Evolutionary conservation across 2,329 filamentous ascomycete species (phyloP), one percentile per base, ranked within the genome.

Genomic region (Ascochyta lentis): DNA sequence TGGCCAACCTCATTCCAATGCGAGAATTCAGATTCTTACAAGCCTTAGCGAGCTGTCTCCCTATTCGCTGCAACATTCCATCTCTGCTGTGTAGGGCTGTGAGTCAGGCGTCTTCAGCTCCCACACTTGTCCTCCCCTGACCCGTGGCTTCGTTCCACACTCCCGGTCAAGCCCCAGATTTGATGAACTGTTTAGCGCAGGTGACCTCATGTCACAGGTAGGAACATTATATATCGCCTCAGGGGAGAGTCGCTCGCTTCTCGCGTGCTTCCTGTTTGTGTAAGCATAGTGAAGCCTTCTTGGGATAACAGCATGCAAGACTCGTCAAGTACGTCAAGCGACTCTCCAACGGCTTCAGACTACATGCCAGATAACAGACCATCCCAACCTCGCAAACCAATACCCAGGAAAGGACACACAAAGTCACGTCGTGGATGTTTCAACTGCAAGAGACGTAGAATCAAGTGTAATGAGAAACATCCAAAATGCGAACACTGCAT

Each of bases 381-480:
- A 29, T 60, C 66, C 39, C 64, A 61, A 41, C 69, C 68, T 63
- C 66, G 71, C 42, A 75, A 71, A 50, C 73, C 73, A 1, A 73
- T 75, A 27, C 73, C 73, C 3, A 65, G 86, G 51, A 81, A 85
- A 58, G 86, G 86, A 0, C 87, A 89, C 60, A 88, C 84, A 10
- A 89, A 89, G 71, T 87, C 84, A 46, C 80, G 87, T 23, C 78
- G 83, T 15, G 87, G 86, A 8, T 89, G 87, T 72, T 89, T 83
- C 71, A 87, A 87, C 69, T 89, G 87, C 76, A 89, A 89, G 73
- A 79, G 83, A 52, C 77, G 86, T 37, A 82, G 86, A 55, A 88
- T 89, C 70, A 89, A 88, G 82, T 89, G 87, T 69, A 86, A 88
- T 74, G 87, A 89, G 71, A 86, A 79, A n/a, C 81, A 78, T 27